Base-by-base conservation (phyloP, 805 yeast species). In the Diddensiella santjacobensis region DNA sequence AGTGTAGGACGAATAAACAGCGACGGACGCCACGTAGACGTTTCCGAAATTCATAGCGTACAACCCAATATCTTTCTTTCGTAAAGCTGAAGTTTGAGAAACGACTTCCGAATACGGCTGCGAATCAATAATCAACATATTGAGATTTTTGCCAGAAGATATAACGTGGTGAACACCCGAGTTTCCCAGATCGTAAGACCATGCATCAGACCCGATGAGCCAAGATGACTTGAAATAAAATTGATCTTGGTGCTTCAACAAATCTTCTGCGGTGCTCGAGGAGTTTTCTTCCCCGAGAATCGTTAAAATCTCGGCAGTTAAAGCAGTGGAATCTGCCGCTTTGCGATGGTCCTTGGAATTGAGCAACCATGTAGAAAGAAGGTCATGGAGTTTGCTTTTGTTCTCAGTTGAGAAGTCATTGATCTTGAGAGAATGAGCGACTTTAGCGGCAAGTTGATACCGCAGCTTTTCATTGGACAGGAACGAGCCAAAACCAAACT, bases 21-120 rank as follows among this genome's bases (percentile, higher is more conserved):
- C 97, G 47, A 89, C 89, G 17, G 96, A 87, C 4, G 97, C 96
- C 58, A 90, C 96, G 63, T 88, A 91, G 40, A 85, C 83, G 54
- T 82, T 78, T 49, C 95, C 93, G 59, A 83, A 87, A 68, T 87
- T 87, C 96, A 91, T 87, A 40, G 96, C 96, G 64, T 88, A 91
- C 40, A 91, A 72, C 47, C 97, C 98, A 55, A 90, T 81, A 64
- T 91, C 96, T 69, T 91, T 88, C 73, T 89, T 88, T 66, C 93
- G 81, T 30, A 49, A 53, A 15, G 63, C 41, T 48, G 66, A 64
- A 40, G 52, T 57, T 20, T 50, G 47, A 29, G 58, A 48, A 6
- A 51, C 48, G 62, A 70, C 65, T 2, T 72, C 67, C 53, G 78
- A 71, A 56, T 68, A 62, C 10, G 96, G 91, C 62, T 87, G 90